Evolutionary conservation across 75 land plant genomes (phyloP).

Genomic region (Cupressus sempervirens): DNA sequence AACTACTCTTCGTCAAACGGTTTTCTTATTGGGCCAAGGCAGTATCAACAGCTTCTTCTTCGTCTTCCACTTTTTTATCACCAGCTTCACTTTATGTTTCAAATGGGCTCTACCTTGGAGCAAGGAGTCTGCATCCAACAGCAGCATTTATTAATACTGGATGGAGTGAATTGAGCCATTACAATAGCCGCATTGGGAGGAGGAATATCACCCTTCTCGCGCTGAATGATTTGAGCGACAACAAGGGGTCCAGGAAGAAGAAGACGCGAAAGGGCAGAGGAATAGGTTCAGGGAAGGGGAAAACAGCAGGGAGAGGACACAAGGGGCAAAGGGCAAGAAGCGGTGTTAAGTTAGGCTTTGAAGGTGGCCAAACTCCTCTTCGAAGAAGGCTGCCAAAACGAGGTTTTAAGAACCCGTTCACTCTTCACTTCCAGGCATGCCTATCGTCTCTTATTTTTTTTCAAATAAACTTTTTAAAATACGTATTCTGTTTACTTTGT

Average conservation of each 20-base stretch:
- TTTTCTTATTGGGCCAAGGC: not conserved
- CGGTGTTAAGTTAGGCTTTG: conserved; percentile 71
- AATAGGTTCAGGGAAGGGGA: conserved; percentile 95
- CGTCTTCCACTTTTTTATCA: not conserved
- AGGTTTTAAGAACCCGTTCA: conserved; percentile 78
- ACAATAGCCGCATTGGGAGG: not conserved
- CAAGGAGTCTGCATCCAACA: not conserved
- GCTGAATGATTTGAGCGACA: conserved; percentile 72
- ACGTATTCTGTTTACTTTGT: not conserved
- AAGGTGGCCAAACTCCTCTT: conserved; percentile 95
- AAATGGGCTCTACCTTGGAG: not conserved
- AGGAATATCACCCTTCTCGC: conserved; percentile 35
- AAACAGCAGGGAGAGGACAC: conserved; percentile 94
- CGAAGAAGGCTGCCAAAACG: conserved; percentile 72
- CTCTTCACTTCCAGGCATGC: conserved; percentile 67
- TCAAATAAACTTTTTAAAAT: not conserved
- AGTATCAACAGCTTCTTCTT: not conserved
- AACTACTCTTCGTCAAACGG: not conserved
- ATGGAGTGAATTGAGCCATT: not conserved
- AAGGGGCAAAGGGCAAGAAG: conserved; percentile 92
- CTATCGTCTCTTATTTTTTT: not conserved
- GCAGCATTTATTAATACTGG: not conserved
- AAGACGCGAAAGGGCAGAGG: conserved; percentile 88
- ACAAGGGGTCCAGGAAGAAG: conserved; percentile 59
- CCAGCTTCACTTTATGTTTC: too few relatives aligned